Base-by-base conservation (phyloP, 768 basidiomycete species). In the Tephrocybe sp. region DNA sequence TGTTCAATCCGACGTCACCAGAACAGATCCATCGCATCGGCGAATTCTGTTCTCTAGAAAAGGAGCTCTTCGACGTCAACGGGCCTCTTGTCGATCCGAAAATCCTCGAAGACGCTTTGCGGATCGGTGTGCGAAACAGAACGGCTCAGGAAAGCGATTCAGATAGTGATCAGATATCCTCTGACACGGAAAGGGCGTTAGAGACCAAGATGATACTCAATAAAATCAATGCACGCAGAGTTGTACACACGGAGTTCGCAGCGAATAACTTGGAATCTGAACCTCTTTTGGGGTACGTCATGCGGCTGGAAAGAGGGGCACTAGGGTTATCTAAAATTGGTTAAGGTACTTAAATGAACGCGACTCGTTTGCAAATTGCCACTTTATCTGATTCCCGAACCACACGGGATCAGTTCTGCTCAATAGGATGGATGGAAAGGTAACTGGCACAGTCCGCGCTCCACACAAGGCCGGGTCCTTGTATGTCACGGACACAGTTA, bases 221-320 rank as follows among this genome's bases (percentile, higher is more conserved):
- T 50, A 84, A 86, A 59, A 76, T 84, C 59, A 89, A 89, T 46
- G 84, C 85, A 7, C 73, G 87, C 19, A 75, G 80, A 31, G 71
- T 89, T 43, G 76, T 89, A 3, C 85, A 88, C 54, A 65, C 74
- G 24, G 88, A 90, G 64, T 85, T 84, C 60, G 70, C 69, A 13
- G 72, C 86, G 48, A 81, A 87, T 56, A 86, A 83, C 58, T 65
- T 90, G 30, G 86, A 90, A 64, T 64, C 73, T 37, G 88, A 90
- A 58, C 70, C 74, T 25, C 66, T 89, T 12, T 70, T 68, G 1
- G 86, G 86, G 8, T 80, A 73, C 53, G 80, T 78, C 16, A 76
- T 84, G 37, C 72, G 75, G 51, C 61, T 90, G 50, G 70, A 75
- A 58, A 69, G 61, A 49, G 84, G 86, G 18, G 65, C 62, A 23